Evolutionary conservation across 345 rosid genomes (phyloP), one percentile per base, ranked within the genome.

Genomic region (Pelargonium nanum): DNA sequence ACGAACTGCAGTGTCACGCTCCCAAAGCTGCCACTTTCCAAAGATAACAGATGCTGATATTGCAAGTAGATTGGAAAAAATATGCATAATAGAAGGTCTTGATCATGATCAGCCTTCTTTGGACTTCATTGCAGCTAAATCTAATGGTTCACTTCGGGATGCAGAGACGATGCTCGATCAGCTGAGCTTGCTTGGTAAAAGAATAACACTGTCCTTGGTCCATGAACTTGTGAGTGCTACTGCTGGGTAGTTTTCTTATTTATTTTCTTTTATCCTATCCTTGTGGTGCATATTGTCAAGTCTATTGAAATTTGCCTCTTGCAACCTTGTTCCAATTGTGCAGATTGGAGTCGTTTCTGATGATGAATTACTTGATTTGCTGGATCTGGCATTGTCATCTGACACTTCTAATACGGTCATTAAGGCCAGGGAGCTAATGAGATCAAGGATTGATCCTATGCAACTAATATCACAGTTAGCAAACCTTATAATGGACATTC

Each of bases 141-240:
- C 99, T 26, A 85, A 78, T 75, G 99, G 99, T 76, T 93, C 99
- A 19, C 85, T 89, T 57, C 75, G 94, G 57, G 99, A 85, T 78
- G 99, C 94, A 34, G 97, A 89, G 75, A 93, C 81, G 74, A 85
- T 93, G 96, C 91, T 87, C 34, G 97, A 89, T 71, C 99, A 93
- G 77, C 77, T 93, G 53, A 87, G 97, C 74, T 80, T 89, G 65
- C 88, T 92, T 34, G 96, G 99, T 53, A 87, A 76, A 84, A 83
- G 78, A 65, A 79, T 93, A 26, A 89, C 97, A 5, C 65, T 81
- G 64, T 70, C 93, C 68, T 66, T 85, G 80, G 91, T 80, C 53
- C 81, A 85, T 63, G 96, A 89, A 75, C 94, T 93, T 19, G 99
- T 93, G 58, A 85, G 96, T 84, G 53, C 71, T 57, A 19, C n/a